Evolutionary conservation across 2,329 filamentous ascomycete species (phyloP), one percentile per base, ranked within the genome.

Genomic region (Dothistroma pini): DNA sequence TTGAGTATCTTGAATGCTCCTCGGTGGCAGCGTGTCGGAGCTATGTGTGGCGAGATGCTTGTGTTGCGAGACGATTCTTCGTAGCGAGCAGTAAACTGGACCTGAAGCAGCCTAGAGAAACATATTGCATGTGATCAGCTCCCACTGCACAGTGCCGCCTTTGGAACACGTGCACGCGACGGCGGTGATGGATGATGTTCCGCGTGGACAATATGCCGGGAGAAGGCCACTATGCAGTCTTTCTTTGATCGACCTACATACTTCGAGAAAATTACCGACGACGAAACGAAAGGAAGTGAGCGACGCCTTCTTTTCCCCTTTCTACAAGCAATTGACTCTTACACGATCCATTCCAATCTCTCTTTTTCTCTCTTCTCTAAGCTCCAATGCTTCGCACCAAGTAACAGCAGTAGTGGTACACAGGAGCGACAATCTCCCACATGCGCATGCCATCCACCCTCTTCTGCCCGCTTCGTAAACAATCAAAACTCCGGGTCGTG

Each of bases 401-500:
- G 16, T 1, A 29, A 31, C 22, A 51, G 21, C 22, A 29, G 29
- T 51, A 51, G 48, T 51, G 21, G 48, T 51, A 51, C 21, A 29
- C 22, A 29, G 29, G 25, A 31, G 48, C 21, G 44, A 16, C 48
- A 56, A 6, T 21, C 51, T 32, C 14, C 53, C 19, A 22, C 12
- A 31, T 48, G 48, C 50, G 48, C 41, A n/a, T 19, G 3, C 16
- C 32, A 54, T 48, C 56, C 44, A 38, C n/a, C 16, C 19, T 32
- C 35, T 9, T 19, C 25, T 48, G 41, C 55, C 53, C 58, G 49
- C 32, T 56, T 29, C 25, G 44, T 56, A 59, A 53, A 53, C 38
- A 56, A 38, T 25, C 38, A 22, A 22, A 54, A 54, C 58, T 49
- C 54, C 51, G 31, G 21, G 49, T 59, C 57, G 47, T 54, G 38